phyloP scores from a whole-genome alignment of 371 early-diverging fungal species.

The Mucor indicus region DNA sequence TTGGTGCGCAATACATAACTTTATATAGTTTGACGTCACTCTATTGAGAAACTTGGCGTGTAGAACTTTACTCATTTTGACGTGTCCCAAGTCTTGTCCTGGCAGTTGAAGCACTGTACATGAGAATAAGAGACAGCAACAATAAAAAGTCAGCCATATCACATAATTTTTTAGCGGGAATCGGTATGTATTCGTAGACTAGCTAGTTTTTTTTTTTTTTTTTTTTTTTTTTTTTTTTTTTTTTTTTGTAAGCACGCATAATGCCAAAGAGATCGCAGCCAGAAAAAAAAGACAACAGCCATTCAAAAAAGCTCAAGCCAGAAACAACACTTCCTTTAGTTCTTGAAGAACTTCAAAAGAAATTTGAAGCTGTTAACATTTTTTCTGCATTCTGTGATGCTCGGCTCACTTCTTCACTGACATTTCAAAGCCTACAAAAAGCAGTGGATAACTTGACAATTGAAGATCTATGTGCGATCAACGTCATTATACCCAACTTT shows the following conservation, averaged over 20 bases:
- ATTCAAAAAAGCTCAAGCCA: constrained; percentile 4
- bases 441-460: constrained; percentile 18
- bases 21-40: too few relatives aligned
- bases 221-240: background rate
- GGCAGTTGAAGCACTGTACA: too few relatives aligned
- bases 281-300: background rate
- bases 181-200: background rate
- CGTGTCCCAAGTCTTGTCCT: too few relatives aligned
- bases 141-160: too few relatives aligned
- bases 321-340: constrained; percentile 34
- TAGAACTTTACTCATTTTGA: too few relatives aligned
- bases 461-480: constrained; percentile 35
- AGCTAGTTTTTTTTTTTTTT: too few relatives aligned
- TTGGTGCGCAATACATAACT: too few relatives aligned
- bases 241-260: background rate
- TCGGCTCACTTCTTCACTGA: constrained; percentile 23
- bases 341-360: constrained; percentile 15
- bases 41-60: too few relatives aligned
- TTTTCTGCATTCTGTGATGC: constrained; percentile 46
- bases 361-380: constrained; percentile 24
- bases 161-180: too few relatives aligned
- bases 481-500: constrained; percentile 34
- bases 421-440: constrained; percentile 23
- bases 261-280: constrained; percentile 1
- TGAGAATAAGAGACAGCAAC: too few relatives aligned